Evolutionary conservation across 1,139 yeast genomes (phyloP), one percentile per base, ranked within the genome.

Genomic region (Protomyces pachydermus): DNA sequence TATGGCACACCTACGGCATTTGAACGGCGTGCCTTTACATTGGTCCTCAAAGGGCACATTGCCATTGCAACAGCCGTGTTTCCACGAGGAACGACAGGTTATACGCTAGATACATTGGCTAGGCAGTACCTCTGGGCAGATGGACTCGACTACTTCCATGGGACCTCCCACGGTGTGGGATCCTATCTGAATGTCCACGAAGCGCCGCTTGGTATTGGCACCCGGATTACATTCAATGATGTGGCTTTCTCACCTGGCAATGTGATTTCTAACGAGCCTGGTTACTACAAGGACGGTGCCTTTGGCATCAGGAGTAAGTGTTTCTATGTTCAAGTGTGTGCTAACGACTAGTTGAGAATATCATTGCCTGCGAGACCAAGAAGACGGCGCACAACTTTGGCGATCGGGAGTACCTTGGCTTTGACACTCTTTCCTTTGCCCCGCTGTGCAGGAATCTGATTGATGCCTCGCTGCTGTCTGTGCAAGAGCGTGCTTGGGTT

Each of bases 131-230:
- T 95, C 70, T 93, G 98, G 98, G 77, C 81, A 48, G 76, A 84
- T 61, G 97, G 97, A 1, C 79, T 93, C 64, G 97, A 95, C 76
- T 95, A 93, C 76, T 84, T 87, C 64, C 99, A 95, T 74, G 98
- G 98, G 35, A 95, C 98, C 0, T 95, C 97, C 1, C 99, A 95
- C 75, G 98, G 98, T n/a, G 85, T 95, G 61, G 98, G 97, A 3
- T 81, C 96, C 0, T 93, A 80, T 73, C 82, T 95, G 69, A 93
- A 93, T 72, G 98, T 93, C 51, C 98, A 95, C 74, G 98, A 95
- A 74, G 96, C 96, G 3, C 98, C 98, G 14, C 85, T 91, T 66
- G 97, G 98, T 9, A 87, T 93, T 71, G 95, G 97, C 1, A 81
- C 88, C 69, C 77, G 72, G n/a, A 60, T 64, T 42, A 68, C 71